phyloP scores from a whole-genome alignment of 73 alveolate species.

The Paramecium tetraurelia region DNA sequence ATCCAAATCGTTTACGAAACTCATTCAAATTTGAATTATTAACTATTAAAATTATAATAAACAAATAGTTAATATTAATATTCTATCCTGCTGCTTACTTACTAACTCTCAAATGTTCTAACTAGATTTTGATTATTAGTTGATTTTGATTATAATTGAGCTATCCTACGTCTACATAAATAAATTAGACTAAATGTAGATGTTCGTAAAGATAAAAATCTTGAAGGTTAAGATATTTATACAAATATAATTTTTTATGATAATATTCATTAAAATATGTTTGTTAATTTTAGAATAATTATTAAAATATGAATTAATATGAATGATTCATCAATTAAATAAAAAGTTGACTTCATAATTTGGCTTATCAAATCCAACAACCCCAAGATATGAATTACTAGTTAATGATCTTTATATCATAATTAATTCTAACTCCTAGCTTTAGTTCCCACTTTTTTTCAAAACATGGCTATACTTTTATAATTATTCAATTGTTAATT shows the following conservation, averaged over 20 bases:
- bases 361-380: not conserved
- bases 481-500: not conserved
- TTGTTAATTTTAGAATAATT: too few relatives aligned
- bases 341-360: not conserved
- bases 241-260: too few relatives aligned
- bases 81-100: not conserved
- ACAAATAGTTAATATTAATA: not conserved
- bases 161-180: too few relatives aligned
- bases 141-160: too few relatives aligned
- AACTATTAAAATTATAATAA: not conserved
- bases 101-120: not conserved
- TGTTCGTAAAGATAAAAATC: too few relatives aligned
- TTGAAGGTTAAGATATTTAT: too few relatives aligned
- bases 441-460: not conserved
- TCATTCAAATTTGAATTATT: constrained; percentile 43
- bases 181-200: too few relatives aligned
- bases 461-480: not conserved
- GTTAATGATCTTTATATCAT: not conserved
- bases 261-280: too few relatives aligned
- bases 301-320: not conserved
- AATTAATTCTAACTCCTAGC: not conserved
- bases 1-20: constrained; percentile 20
- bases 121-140: too few relatives aligned
- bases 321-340: not conserved
- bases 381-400: not conserved